Conservation (phyloP, 1,284 basidiomycete species). For the Agroathelia rolfsii region DNA sequence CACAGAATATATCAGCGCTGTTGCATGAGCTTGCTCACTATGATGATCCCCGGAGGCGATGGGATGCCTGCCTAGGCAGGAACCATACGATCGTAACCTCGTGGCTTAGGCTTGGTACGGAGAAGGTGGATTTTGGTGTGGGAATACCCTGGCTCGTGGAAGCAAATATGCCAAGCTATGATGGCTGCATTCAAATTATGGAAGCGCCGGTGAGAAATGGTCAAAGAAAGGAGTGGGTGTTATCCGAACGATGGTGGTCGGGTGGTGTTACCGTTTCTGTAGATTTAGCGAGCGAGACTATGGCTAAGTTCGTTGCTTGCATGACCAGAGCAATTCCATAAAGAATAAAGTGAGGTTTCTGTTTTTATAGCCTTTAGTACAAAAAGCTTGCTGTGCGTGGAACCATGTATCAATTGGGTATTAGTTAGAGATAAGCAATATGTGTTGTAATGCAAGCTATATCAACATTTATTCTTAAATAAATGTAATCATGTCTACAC, state of each 20-base stretch:
- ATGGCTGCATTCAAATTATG: constrained; percentile 30
- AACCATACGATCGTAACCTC: constrained; percentile 28
- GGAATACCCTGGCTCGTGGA: constrained; percentile 22
- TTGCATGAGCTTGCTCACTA: constrained; percentile 30
- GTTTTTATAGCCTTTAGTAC: no score
- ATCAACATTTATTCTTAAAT: no score
- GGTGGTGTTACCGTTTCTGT: no score
- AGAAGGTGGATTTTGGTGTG: constrained; percentile 28
- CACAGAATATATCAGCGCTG: constrained; percentile 20
- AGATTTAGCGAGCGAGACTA: no score
- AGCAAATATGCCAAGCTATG: constrained; percentile 26
- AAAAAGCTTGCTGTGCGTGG: no score
- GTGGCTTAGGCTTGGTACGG: constrained; percentile 29
- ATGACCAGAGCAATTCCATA: no score
- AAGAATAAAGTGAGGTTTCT: no score
- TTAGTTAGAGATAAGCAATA: no score
- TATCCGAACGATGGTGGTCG: neutral
- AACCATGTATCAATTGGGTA: no score
- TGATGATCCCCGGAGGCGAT: constrained; percentile 21
- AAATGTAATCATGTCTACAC: no score
- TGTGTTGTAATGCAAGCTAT: no score
- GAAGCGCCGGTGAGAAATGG: constrained; percentile 23
- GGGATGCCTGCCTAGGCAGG: constrained; percentile 30
- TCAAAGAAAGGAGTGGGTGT: neutral
- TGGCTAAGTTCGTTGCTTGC: no score